Conservation (phyloP, 192 early-diverging fungal genomes). For the Pilaira anomala region DNA sequence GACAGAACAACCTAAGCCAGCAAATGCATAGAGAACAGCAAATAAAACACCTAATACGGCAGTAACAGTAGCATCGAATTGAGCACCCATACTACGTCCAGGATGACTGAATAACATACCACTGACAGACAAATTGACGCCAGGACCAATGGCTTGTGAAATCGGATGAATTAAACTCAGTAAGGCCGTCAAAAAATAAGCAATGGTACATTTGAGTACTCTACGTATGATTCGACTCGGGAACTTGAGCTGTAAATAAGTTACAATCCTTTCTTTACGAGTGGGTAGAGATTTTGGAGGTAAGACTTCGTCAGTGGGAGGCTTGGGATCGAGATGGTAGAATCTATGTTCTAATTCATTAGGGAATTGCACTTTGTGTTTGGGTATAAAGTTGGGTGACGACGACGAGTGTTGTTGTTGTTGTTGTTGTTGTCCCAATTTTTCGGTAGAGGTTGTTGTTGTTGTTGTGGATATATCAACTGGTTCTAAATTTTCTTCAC, state of each 20-base stretch:
- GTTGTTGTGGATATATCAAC: background rate
- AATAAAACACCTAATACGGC: slow-evolving; percentile 37
- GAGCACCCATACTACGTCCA: slow-evolving; percentile 45
- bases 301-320: background rate
- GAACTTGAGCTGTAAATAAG: slow-evolving; percentile 37
- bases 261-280: slow-evolving; percentile 22
- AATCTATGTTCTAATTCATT: slow-evolving; percentile 12
- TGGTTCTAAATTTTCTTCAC: background rate
- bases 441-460: background rate
- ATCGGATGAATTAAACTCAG: slow-evolving; percentile 36
- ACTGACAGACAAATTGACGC: slow-evolving; percentile 31
- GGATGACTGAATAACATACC: slow-evolving; percentile 49
- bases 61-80: slow-evolving; percentile 46
- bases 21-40: slow-evolving; percentile 38
- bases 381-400: slow-evolving; percentile 2
- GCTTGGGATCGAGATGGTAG: slow-evolving; percentile 2
- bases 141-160: slow-evolving; percentile 21
- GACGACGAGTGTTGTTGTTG: too few species aligned
- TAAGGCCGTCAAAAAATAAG: slow-evolving; percentile 30
- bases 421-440: background rate
- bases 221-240: slow-evolving; percentile 39
- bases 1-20: slow-evolving; percentile 28
- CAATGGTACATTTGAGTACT: slow-evolving; percentile 43
- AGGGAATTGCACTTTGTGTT: slow-evolving; percentile 14
- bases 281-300: slow-evolving; percentile 1